Evolutionary conservation across 2,329 filamentous ascomycete species (phyloP), one percentile per base, ranked within the genome.

Genomic region (Nemania sp.): DNA sequence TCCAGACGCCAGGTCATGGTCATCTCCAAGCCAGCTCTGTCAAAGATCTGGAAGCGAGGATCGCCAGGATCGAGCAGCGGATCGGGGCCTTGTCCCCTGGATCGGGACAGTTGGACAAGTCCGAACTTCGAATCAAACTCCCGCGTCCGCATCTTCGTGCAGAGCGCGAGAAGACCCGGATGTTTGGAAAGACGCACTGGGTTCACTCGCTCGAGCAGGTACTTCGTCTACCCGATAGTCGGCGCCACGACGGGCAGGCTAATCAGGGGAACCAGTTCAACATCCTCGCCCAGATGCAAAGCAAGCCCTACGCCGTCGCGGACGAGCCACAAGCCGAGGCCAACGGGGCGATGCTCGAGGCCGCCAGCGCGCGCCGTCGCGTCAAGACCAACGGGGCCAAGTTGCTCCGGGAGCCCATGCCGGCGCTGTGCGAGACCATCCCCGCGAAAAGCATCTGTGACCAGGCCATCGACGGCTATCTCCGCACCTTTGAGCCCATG

Each of bases 111-210:
- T 21, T 15, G 7, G 34, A 55, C 20, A 57, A 51, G 25, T 48
- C 45, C 15, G 63, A 55, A 11, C 35, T 64, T 25, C 50, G 43
- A 18, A 54, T 68, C 21, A 54, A 46, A 29, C 34, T 64, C 5
- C 66, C 66, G 32, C 58, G 57, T n/a, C 66, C 66, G 15, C 53
- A 67, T 58, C 60, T 68, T 17, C 64, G 66, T 2, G 51, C 57
- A 21, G 66, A 65, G 37, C 40, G 54, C 21, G 66, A 64, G 32
- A 69, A 69, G 32, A 69, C 67, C 2, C 50, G 66, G 40, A 21
- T 68, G 12, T 69, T 69, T 39, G 67, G 67, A 18, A 63, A 65
- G 45, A 54, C 54, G 5, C 67, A 69, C 46, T 69, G 67, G 67
- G 52, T 65, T 35, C 66, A 68, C 35, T 65, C 62, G 11, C 55